A percentile compares a stretch with the other conserved stretches of the same genome.
Evolutionary conservation across 2,329 filamentous ascomycete genomes (phyloP).

Genomic region (Elsinoe necatrix): DNA sequence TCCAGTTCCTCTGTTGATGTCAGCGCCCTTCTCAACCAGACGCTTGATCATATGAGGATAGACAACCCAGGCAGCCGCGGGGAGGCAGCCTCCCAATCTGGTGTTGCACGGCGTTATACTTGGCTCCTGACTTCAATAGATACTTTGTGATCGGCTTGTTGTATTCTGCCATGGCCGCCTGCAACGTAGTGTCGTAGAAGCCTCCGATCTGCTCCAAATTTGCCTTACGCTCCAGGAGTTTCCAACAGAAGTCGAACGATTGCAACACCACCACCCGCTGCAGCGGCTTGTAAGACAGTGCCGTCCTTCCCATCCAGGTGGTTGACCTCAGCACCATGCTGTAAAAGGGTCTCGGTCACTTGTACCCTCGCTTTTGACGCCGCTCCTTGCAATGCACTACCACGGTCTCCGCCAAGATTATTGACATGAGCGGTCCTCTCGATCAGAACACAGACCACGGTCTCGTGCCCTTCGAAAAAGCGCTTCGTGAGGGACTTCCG

Average conservation of each 20-base stretch:
- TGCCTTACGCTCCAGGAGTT: too few species aligned
- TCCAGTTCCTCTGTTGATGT: background rate
- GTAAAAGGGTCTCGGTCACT: constrained; percentile 27
- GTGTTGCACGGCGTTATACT: constrained; percentile 15
- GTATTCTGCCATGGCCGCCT: constrained; percentile 19
- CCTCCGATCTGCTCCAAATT: too few species aligned
- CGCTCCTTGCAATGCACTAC: constrained; percentile 26
- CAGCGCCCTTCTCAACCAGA: background rate
- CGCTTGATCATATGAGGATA: constrained; percentile 5
- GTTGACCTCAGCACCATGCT: constrained; percentile 22
- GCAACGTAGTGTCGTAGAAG: constrained; percentile 20
- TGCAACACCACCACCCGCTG: too few species aligned
- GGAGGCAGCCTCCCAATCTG: constrained; percentile 20
- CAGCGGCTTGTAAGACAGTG: too few species aligned
- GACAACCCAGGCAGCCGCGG: constrained; percentile 19
- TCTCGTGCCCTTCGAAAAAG: constrained; percentile 11
- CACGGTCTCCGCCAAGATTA: constrained; percentile 19
- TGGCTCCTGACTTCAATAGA: constrained; percentile 17
- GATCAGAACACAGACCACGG: constrained; percentile 16
- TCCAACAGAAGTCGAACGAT: too few species aligned
- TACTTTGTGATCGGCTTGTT: constrained; percentile 19
- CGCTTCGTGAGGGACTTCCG: constrained; percentile 22
- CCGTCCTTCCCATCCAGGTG: too few species aligned
- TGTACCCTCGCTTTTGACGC: background rate
- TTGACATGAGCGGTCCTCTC: constrained; percentile 21